Base-by-base conservation (phyloP, 2,329 filamentous ascomycete species). In the Diaporthe ilicicola region DNA sequence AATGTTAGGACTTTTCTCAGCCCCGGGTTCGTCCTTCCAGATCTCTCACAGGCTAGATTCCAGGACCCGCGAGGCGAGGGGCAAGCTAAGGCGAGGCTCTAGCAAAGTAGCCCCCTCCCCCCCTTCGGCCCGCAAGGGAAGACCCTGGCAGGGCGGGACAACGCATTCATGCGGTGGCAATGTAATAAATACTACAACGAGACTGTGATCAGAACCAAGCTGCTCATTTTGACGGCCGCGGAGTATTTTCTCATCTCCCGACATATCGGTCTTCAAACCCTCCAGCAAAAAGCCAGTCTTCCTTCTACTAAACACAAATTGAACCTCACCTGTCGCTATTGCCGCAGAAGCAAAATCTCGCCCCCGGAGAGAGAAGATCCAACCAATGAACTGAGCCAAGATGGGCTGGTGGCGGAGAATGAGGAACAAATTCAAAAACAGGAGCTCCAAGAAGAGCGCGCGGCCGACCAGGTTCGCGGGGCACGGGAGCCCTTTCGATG, bases 341-440 rank as follows among this genome's bases (percentile, higher is more conserved):
- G n/a, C 19, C 13, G 17, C 22, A 9, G 13, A 37, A n/a, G 12
- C 19, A 19, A 9, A 22, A 7, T 8, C 6, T 34, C 12, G 6
- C 3, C 8, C 37, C 12, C 19, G 8, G 24, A 48, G 24, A 34
- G 8, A 34, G 34, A 15, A 15, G n/a, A 8, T 10, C 10, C 27
- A 22, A 9, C 34, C 4, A 8, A 48, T 62, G 56, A 62, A 17
- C 12, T 48, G 27, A 48, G 59, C 42, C 59, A 62, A 62, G 59
- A 67, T 71, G 69, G 44, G 48, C 27, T 71, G 69, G 69, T 71
- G 54, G 54, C 62, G 62, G n/a, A 65, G 53, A 34, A 59, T 71
- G 62, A 65, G 69, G 32, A 71, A 71, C 53, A 71, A 67, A 32
- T 64, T 71, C 62, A 67, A 42, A 24, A 71, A 56, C 42, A 46